Evolutionary conservation across 768 basidiomycete species (phyloP), one percentile per base, ranked within the genome.

Genomic region (Mycena sanguinolenta): DNA sequence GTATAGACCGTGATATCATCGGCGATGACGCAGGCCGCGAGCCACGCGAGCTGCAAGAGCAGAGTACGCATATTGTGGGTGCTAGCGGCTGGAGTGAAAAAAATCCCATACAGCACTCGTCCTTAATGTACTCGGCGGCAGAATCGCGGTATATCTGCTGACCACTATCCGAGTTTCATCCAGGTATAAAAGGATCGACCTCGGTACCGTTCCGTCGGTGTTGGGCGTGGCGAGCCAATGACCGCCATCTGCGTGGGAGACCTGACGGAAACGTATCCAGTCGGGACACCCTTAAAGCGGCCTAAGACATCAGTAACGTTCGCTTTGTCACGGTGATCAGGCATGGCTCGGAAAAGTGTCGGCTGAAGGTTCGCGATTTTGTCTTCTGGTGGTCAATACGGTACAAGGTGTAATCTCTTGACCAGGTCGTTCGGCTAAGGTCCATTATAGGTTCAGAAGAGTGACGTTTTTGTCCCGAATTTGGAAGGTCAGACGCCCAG

Each of bases 1-100:
- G 79, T 79, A 72, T 86, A 87, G 61, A 87, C 79, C 50, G 75
- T 65, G 49, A 84, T 73, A 77, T 87, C 85, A 19, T 80, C 81
- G 19, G 77, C 72, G 23, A 59, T 7, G 0, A 21, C 55, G 17
- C 32, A 36, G 1, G 67, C 16, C 52, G 70, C 67, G 16, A 72
- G 60, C 23, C 70, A 60, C 50, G 65, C 66, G 49, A 71, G 55
- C 46, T 39, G 62, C 63, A 69, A 50, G 19, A 75, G 38, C 0
- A 49, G 12, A 36, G 58, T 49, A n/a, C 53, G 63, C 69, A 70
- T 70, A n/a, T 34, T 34, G 32, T 10, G 32, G 32, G 44, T 42
- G 59, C 5, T 14, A 0, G 19, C 32, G 17, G 36, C 36, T 49
- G 13, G 28, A n/a, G n/a, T n/a, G n/a, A n/a, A n/a, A 12, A 8